These are phyloP conservation scores for Obelidium mucronatum DNA, from an alignment of 192 early-diverging fungal species.

Conservation along the genomic window DNA sequence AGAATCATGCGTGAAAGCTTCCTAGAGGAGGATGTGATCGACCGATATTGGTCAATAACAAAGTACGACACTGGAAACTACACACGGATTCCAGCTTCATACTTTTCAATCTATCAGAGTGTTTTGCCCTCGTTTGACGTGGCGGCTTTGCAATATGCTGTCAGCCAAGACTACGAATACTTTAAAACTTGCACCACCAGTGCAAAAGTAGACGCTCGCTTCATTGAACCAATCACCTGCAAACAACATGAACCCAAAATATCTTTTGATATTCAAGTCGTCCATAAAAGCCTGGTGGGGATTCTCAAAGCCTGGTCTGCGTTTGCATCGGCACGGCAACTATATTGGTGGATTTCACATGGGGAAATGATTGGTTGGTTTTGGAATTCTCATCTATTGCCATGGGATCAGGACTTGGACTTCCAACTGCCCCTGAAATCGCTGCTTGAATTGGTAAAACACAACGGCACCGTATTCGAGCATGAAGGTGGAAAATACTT, in stretches of 20 bases:
- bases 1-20: too few relatives aligned
- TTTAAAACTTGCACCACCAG: slow-evolving; percentile 21
- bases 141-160: too few relatives aligned
- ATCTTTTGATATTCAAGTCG: background rate
- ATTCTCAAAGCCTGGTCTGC: slow-evolving; percentile 12
- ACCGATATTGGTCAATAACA: too few relatives aligned
- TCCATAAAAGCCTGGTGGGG: slow-evolving; percentile 9
- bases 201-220: slow-evolving; percentile 27
- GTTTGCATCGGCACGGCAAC: slow-evolving; percentile 6
- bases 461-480: slow-evolving; percentile 31
- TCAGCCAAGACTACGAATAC: slow-evolving; percentile 32
- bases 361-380: slow-evolving; percentile 30
- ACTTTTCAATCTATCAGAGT: too few relatives aligned
- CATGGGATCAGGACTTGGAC: slow-evolving; percentile 47
- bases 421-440: slow-evolving; percentile 16
- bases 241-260: background rate
- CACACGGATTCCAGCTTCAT: too few relatives aligned
- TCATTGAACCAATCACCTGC: background rate
- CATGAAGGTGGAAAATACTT: slow-evolving; percentile 36
- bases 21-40: too few relatives aligned
- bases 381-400: slow-evolving; percentile 27
- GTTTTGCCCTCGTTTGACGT: too few relatives aligned
- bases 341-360: slow-evolving; percentile 30
- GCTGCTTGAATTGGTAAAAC: slow-evolving; percentile 7
- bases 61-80: too few relatives aligned